Evolutionary conservation across 441 rosid genomes (phyloP), one percentile per base, ranked within the genome.

Genomic region (Eugenia klotzschiana): DNA sequence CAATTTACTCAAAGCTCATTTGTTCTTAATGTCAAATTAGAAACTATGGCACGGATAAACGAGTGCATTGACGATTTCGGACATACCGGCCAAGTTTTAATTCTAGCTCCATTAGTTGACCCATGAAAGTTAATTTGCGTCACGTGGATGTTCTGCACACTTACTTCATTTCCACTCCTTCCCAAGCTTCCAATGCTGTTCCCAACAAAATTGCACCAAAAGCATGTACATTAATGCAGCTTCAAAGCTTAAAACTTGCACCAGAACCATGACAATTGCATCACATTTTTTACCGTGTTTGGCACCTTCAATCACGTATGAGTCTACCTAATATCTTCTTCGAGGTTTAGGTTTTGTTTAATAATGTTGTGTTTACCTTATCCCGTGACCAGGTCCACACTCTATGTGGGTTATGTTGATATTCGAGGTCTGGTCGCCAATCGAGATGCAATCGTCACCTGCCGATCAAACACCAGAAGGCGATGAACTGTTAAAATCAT

Each of bases 171-270:
- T 20, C 55, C 12, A 22, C 79, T 83, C 81, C 86, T 88, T 9
- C 92, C 96, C 58, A 94, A 86, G 84, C 95, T 94, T 11, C 98
- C 95, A 73, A 93, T 91, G 86, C 93, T 91, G 87, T 80, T 49
- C 13, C 43, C 23, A 5, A 16, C 22, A 27, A 27, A 58, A 29
- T 60, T 60, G 73, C 12, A 60, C 12, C 80, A 15, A 80, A 41
- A 26, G 4, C 53, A 54, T 14, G 12, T 3, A 23, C 60, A 5
- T n/a, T 53, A 29, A 56, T 81, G 29, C 37, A 81, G 8, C 4
- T 56, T 14, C 58, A 18, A 13, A 23, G 53, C 54, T 33, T 15
- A 33, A 11, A 12, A 51, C 16, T 51, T 7, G 43, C 18, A 0
- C n/a, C 74, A 82, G 52, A 41, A 4, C 7, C 43, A 27, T 46